A percentile compares a stretch with the other conserved stretches of the same genome.
Evolutionary conservation across 2,329 filamentous ascomycete genomes (phyloP).

Genomic region (Colletotrichum spinosum): DNA sequence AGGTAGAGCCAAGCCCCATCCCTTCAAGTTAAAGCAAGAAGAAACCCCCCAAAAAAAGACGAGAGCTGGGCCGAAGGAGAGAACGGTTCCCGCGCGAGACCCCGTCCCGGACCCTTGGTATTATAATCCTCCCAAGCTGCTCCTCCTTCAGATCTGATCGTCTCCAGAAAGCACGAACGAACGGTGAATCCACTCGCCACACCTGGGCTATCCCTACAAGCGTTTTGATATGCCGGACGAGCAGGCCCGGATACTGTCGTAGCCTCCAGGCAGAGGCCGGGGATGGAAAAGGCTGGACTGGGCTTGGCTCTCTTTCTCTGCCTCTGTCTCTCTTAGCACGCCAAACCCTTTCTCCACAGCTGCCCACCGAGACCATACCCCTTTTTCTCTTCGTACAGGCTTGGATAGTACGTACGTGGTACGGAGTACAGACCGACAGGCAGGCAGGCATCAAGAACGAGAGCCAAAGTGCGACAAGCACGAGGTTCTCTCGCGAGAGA

Average conservation of each 20-base stretch:
- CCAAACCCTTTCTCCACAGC: not conserved
- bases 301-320: too few species aligned
- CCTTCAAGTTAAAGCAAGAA: conserved; percentile 13
- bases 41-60: not conserved
- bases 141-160: not conserved
- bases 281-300: conserved; percentile 1
- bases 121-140: conserved; percentile 13
- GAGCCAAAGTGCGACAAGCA: conserved; percentile 12
- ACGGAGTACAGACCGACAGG: not conserved
- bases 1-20: conserved; percentile 26
- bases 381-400: not conserved
- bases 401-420: not conserved
- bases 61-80: not conserved
- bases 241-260: too few species aligned
- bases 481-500: not conserved
- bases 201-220: conserved; percentile 7
- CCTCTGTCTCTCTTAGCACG: too few species aligned
- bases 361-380: conserved; percentile 29
- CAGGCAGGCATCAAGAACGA: not conserved
- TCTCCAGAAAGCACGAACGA: not conserved
- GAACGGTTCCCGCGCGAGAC: not conserved
- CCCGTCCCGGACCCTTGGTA: conserved; percentile 19
- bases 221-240: conserved; percentile 5
- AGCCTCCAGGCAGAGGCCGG: not conserved
- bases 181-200: not conserved